Evolutionary conservation across 2,329 filamentous ascomycete genomes (phyloP).

Genomic region (Xylariaceae sp.): DNA sequence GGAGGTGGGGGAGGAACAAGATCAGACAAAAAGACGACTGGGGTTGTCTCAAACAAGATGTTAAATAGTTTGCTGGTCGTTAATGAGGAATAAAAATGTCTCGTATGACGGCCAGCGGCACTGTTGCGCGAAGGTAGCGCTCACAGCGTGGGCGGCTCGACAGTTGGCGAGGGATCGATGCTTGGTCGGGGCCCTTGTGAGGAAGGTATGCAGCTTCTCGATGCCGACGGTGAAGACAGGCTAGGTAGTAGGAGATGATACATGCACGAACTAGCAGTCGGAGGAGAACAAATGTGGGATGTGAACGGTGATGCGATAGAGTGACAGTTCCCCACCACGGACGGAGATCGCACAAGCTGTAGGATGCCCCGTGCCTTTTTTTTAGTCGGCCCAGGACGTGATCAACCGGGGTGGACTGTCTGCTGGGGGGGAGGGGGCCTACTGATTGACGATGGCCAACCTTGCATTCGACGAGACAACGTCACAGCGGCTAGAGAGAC

Average conservation of each 20-base stretch:
- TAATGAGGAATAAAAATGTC: slow-evolving; percentile 40
- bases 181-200: slow-evolving; percentile 24
- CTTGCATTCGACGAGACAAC: slow-evolving; percentile 35
- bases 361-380: slow-evolving; percentile 35
- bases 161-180: slow-evolving; percentile 24
- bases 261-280: slow-evolving; percentile 19
- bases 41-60: slow-evolving; percentile 33
- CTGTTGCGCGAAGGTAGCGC: slow-evolving; percentile 29
- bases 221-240: slow-evolving; percentile 24
- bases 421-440: slow-evolving; percentile 1
- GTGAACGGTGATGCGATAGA: slow-evolving; percentile 33
- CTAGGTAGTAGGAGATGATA: slow-evolving; percentile 12
- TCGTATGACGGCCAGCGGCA: slow-evolving; percentile 36
- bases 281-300: slow-evolving; percentile 25
- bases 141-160: slow-evolving; percentile 28
- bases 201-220: slow-evolving; percentile 24
- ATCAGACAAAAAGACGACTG: slow-evolving; percentile 23
- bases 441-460: slow-evolving; percentile 34
- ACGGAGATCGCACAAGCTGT: slow-evolving; percentile 38
- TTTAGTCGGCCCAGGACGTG: slow-evolving; percentile 25
- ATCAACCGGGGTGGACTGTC: slow-evolving; percentile 27
- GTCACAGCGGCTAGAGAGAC: slow-evolving; percentile 35
- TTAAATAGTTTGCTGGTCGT: slow-evolving; percentile 37
- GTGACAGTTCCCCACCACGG: slow-evolving; percentile 37
- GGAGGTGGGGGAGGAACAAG: slow-evolving; percentile 18